Conservation (phyloP, 1,284 basidiomycete species). For the Ceratobasidium theobromae region DNA sequence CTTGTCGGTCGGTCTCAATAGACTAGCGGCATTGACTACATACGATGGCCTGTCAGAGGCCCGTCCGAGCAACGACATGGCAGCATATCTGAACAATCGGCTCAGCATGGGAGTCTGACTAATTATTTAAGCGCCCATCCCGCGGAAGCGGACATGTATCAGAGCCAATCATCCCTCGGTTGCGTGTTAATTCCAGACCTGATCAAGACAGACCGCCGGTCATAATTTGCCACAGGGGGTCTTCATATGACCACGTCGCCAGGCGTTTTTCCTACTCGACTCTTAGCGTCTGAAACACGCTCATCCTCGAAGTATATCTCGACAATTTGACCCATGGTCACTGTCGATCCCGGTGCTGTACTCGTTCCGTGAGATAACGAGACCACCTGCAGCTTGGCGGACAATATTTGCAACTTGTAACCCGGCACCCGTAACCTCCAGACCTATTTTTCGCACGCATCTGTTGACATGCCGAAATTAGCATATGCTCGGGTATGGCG, state of each 20-base stretch:
- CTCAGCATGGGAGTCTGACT: not conserved
- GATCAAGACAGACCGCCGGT: not conserved
- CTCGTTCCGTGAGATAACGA: not conserved
- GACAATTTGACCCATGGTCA: not conserved
- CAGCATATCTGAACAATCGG: not conserved
- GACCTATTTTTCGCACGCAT: too few species aligned
- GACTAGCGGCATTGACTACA: not conserved
- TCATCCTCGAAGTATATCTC: not conserved
- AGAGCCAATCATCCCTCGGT: too few species aligned
- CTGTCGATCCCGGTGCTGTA: not conserved
- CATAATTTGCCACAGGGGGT: not conserved
- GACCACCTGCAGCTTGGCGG: too few species aligned
- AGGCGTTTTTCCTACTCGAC: not conserved
- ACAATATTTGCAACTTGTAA: not conserved
- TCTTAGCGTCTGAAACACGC: not conserved
- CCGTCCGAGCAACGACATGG: not conserved
- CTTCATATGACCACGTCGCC: not conserved
- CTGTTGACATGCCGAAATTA: too few species aligned
- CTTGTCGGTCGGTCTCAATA: not conserved
- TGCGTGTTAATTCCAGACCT: too few species aligned
- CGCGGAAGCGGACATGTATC: constrained; percentile 30
- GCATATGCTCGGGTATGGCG: too few species aligned
- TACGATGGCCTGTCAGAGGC: constrained; percentile 1
- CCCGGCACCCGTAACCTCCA: not conserved
- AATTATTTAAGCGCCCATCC: not conserved